These are phyloP conservation scores for Pseudomassariella vexata DNA, from an alignment of 2,329 filamentous ascomycete species.

Conservation along the genomic window DNA sequence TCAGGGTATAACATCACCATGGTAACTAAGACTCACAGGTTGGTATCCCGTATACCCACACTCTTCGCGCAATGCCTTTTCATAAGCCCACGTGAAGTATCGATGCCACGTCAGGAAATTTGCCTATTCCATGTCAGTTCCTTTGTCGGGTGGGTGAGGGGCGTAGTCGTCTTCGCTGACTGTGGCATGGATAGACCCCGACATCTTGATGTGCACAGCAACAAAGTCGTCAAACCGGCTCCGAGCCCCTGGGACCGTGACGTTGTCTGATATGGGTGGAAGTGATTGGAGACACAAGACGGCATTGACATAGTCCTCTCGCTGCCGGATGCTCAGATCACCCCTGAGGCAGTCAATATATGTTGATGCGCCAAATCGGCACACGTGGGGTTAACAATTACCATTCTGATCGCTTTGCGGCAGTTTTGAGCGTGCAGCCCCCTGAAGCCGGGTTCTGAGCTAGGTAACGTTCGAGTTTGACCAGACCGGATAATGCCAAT, in stretches of 20 bases:
- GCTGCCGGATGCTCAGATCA: conserved; percentile 9
- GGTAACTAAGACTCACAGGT: conserved; percentile 11
- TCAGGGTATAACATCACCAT: neutral
- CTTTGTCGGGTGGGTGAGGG: neutral
- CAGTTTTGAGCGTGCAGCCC: conserved; percentile 6
- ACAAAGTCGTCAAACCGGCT: conserved; percentile 21
- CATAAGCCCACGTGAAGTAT: conserved; percentile 14
- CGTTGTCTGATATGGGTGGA: conserved; percentile 10
- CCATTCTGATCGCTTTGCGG: conserved; percentile 7
- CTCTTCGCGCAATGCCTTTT: conserved; percentile 16
- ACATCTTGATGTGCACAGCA: conserved; percentile 18
- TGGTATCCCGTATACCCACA: conserved; percentile 16
- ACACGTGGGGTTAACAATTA: neutral
- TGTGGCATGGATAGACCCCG: conserved; percentile 15
- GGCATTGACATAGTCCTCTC: conserved; percentile 14
- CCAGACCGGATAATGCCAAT: neutral
- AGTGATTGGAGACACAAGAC: conserved; percentile 15
- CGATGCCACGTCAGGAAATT: conserved; percentile 19
- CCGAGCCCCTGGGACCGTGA: conserved; percentile 13
- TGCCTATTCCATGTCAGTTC: conserved; percentile 8
- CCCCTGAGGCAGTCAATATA: too few species aligned
- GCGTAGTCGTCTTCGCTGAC: conserved; percentile 3
- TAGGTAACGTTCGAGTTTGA: conserved; percentile 6
- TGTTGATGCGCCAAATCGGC: neutral
- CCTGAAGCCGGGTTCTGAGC: conserved; percentile 2